phyloP scores from a whole-genome alignment of 345 rosid species.

The Arabis alpina region DNA sequence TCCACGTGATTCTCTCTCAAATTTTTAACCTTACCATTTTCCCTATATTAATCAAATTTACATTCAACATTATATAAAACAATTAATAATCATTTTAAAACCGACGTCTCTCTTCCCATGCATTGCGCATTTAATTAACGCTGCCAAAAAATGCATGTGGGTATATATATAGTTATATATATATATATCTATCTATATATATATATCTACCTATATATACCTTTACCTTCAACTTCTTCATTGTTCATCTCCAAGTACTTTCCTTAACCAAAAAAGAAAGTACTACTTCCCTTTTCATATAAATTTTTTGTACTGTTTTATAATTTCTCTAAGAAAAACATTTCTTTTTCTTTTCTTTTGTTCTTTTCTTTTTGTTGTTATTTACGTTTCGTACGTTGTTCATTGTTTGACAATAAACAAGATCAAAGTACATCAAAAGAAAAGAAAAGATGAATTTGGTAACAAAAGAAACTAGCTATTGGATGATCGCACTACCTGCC shows the following conservation, averaged over 20 bases:
- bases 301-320: conserved; percentile 2
- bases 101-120: conserved; percentile 46
- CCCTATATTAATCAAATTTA: conserved; percentile 19
- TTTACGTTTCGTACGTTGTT: not conserved
- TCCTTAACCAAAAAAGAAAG: conserved; percentile 13
- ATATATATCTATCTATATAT: not conserved
- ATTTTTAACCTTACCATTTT: conserved; percentile 36
- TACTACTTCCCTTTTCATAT: conserved; percentile 17
- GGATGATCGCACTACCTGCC: conserved; percentile 68
- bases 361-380: not conserved
- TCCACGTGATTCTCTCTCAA: conserved; percentile 48
- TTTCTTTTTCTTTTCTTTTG: not conserved
- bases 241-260: conserved; percentile 35
- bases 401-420: conserved; percentile 30
- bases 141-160: conserved; percentile 44
- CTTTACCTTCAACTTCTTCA: conserved; percentile 37
- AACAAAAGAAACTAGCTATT: conserved; percentile 58
- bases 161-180: conserved; percentile 15
- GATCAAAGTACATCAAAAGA: not conserved
- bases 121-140: conserved; percentile 44
- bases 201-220: conserved; percentile 15
- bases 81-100: conserved; percentile 26
- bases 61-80: conserved; percentile 3
- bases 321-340: not conserved
- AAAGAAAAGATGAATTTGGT: conserved; percentile 34